Evolutionary conservation across 805 yeast genomes (phyloP).

Genomic region (Candida saitoana): DNA sequence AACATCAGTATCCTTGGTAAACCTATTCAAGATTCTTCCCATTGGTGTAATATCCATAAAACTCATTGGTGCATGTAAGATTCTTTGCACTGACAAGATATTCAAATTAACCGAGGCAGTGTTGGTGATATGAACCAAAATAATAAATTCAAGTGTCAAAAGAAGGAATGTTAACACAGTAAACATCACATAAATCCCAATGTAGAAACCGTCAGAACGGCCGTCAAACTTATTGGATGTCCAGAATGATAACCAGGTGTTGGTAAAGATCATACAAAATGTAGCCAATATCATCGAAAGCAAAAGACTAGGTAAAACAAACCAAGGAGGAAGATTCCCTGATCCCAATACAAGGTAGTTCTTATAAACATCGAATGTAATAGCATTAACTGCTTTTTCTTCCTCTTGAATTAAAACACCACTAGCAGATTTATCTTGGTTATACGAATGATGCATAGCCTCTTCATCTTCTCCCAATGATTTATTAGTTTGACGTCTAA

Average conservation of each 20-base stretch:
- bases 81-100: constrained; percentile 51
- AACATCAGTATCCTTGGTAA: constrained; percentile 83
- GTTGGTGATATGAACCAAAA: constrained; percentile 48
- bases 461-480: constrained; percentile 26
- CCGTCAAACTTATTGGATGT: constrained; percentile 48
- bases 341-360: constrained; percentile 54
- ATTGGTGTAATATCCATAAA: constrained; percentile 83
- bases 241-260: constrained; percentile 87
- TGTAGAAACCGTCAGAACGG: constrained; percentile 54
- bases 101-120: constrained; percentile 58
- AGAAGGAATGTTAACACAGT: constrained; percentile 47
- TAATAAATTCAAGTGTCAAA: constrained; percentile 38
- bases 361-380: constrained; percentile 45
- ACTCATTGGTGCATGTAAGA: constrained; percentile 76
- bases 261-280: constrained; percentile 55
- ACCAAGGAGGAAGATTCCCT: constrained; percentile 36
- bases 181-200: constrained; percentile 68
- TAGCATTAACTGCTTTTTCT: constrained; percentile 55
- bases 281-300: constrained; percentile 31
- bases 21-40: constrained; percentile 81
- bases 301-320: constrained; percentile 20
- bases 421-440: constrained; percentile 18
- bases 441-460: constrained; percentile 28
- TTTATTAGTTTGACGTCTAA: constrained; percentile 12
- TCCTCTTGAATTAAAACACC: constrained; percentile 42